Evolutionary conservation across 2,329 filamentous ascomycete species (phyloP).

Genomic region (Verticillium tricorpus): DNA sequence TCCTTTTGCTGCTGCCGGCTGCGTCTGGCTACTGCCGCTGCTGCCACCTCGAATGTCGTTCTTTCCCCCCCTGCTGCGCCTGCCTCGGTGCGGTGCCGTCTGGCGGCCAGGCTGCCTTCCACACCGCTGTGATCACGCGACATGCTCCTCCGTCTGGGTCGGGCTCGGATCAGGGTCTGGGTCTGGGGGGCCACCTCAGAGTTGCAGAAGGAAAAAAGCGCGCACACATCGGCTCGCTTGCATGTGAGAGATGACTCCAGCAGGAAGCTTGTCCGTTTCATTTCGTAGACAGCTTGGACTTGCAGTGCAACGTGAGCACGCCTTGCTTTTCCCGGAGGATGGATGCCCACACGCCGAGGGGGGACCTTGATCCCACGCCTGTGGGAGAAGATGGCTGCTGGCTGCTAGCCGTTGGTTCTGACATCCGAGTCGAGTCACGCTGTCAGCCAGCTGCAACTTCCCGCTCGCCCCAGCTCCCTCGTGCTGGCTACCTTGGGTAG

Average conservation of each 20-base stretch:
- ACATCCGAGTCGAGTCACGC: not conserved
- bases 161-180: not conserved
- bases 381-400: not conserved
- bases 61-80: not conserved
- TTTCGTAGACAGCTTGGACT: not conserved
- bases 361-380: not conserved
- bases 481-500: too few relatives aligned
- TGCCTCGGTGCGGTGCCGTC: not conserved
- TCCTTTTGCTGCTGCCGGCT: not conserved
- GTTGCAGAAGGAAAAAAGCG: not conserved
- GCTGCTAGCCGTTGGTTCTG: not conserved
- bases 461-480: not conserved
- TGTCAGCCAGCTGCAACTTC: not conserved
- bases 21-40: too few relatives aligned
- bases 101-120: not conserved
- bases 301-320: not conserved
- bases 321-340: not conserved
- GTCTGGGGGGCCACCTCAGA: not conserved
- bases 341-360: not conserved
- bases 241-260: not conserved
- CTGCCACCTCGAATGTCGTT: not conserved
- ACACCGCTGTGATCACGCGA: not conserved
- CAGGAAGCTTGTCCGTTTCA: not conserved
- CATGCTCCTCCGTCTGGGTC: not conserved
- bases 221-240: not conserved